phyloP scores from a whole-genome alignment of 345 rosid genomes.

The Acer yangbiense region DNA sequence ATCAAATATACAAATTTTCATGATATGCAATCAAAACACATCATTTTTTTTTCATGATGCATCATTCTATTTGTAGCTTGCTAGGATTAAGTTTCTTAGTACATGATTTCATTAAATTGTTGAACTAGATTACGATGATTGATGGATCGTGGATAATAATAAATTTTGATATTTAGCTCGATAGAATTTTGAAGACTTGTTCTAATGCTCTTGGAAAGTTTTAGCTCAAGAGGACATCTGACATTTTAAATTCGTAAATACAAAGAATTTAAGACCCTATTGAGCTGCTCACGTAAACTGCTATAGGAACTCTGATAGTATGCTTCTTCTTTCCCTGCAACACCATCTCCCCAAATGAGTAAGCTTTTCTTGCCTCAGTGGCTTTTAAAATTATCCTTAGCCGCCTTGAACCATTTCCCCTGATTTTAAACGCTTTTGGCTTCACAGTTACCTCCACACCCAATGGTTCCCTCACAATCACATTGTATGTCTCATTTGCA shows the following conservation, averaged over 20 bases:
- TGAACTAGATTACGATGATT: neutral
- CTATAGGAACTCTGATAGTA: slow-evolving; percentile 40
- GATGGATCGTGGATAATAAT: neutral
- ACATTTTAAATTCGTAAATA: neutral
- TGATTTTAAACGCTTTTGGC: slow-evolving; percentile 27
- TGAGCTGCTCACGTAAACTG: slow-evolving; percentile 34
- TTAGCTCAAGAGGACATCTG: neutral
- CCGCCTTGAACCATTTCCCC: slow-evolving; percentile 33
- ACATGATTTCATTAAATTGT: neutral
- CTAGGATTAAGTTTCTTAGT: neutral
- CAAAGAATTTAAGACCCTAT: slow-evolving; percentile 13
- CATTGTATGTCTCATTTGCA: slow-evolving; percentile 32
- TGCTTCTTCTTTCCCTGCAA: slow-evolving; percentile 38
- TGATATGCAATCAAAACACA: neutral
- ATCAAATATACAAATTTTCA: neutral
- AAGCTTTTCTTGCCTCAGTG: slow-evolving; percentile 26
- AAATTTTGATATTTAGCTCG: neutral
- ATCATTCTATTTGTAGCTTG: neutral
- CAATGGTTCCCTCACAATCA: slow-evolving; percentile 30
- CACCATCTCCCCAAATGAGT: slow-evolving; percentile 41
- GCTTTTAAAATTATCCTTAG: slow-evolving; percentile 30
- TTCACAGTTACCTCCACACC: slow-evolving; percentile 35
- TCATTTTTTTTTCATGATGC: neutral
- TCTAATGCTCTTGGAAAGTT: neutral
- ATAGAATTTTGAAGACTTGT: neutral